Percentiles rank a stretch among this genome's conserved stretches.
These are phyloP conservation scores for Coemansia biformis DNA, from an alignment of 192 early-diverging fungal species.

Conservation along the genomic window DNA sequence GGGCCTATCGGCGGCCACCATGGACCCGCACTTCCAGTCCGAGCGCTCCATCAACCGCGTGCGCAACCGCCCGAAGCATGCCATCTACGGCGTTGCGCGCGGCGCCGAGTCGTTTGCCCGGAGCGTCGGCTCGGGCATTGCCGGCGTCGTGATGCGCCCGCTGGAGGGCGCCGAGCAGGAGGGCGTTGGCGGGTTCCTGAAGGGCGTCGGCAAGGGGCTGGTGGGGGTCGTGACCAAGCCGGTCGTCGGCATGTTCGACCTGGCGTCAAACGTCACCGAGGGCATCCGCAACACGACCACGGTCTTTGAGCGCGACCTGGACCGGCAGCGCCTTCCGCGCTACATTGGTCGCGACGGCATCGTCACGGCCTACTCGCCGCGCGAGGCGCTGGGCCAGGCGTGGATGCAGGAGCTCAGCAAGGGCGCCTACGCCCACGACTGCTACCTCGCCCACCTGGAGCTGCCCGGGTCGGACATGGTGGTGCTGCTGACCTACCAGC, in stretches of 20 bases:
- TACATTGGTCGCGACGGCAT: slow-evolving; percentile 82
- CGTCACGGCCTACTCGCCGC: slow-evolving; percentile 62
- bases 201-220: slow-evolving; percentile 89
- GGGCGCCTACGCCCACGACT: slow-evolving; percentile 73
- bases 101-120: slow-evolving; percentile 81
- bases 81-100: slow-evolving; percentile 77
- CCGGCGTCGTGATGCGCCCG: slow-evolving; percentile 82
- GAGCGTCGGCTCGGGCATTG: slow-evolving; percentile 79
- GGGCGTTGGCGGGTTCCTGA: slow-evolving; percentile 91
- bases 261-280: slow-evolving; percentile 89
- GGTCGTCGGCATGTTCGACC: slow-evolving; percentile 89
- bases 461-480: slow-evolving; percentile 80
- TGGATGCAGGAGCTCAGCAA: slow-evolving; percentile 78
- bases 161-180: slow-evolving; percentile 83
- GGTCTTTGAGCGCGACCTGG: slow-evolving; percentile 76
- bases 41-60: slow-evolving; percentile 70
- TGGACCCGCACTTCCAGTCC: slow-evolving; percentile 89
- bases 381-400: slow-evolving; percentile 79
- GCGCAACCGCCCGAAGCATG: slow-evolving; percentile 86
- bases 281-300: slow-evolving; percentile 93
- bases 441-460: slow-evolving; percentile 82
- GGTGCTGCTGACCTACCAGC: slow-evolving; percentile 72
- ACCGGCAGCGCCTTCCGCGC: slow-evolving; percentile 81
- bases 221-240: slow-evolving; percentile 95
- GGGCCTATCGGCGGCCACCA: slow-evolving; percentile 88